Base-by-base conservation (phyloP, 495 filamentous ascomycete genomes). In the Aspergillus carlsbadensis region DNA sequence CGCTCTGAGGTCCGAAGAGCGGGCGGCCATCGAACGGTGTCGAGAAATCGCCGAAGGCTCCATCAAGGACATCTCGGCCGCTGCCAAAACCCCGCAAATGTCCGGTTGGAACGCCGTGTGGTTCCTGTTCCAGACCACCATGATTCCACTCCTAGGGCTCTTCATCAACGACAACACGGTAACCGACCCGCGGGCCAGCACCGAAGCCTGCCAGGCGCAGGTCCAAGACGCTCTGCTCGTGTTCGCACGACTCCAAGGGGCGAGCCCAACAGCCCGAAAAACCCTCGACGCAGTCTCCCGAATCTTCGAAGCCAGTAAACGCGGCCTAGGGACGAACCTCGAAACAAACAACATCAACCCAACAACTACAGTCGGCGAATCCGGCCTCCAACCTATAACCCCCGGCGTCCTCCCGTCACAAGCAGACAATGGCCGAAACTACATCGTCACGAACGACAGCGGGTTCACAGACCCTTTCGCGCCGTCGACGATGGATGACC, bases 61-160 rank as follows among this genome's bases (percentile, higher is more conserved):
- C 3, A 89, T 92, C 61, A 80, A 83, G 53, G 87, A 90, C 57
- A 89, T 92, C 37, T 65, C 84, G 15, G 72, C 75, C 34, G 86
- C 85, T 43, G 88, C 86, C 69, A 80, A 79, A 35, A 80, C 82
- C 24, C 89, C 90, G 69, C 85, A 90, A 65, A 86, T 92, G 71
- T 83, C 81, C 15, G 88, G 88, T 5, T 92, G 89, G 89, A 89
- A 89, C 70, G 88, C 85, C 5, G 86, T 90, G 20, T 93, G 89
- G 89, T 86, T 90, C 67, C 77, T 88, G 41, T 92, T 89, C 76
- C 89, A 93, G 68, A 86, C 88, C 0, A 81, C 82, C 41, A 85
- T 91, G 82, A 85, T 93, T 18, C 89, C 89, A 0, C 78, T 93
- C 3, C 78, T 93, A 7, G 84, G 78, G 13, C 77, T 92, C 13